Conservation (phyloP, 2,329 filamentous ascomycete species). For the Fusarium floridanum region DNA sequence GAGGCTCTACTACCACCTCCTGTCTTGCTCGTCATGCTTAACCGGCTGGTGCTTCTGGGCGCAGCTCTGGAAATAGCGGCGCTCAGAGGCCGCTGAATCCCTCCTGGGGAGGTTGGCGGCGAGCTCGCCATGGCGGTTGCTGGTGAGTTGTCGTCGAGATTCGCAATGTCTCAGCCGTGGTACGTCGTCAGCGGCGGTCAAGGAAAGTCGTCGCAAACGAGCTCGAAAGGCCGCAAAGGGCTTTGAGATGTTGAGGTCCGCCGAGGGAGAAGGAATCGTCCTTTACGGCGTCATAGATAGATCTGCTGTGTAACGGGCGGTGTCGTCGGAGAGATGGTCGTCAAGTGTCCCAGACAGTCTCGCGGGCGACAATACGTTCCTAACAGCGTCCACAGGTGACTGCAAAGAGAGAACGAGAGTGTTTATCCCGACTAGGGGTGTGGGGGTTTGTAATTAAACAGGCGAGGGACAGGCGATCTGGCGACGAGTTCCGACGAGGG, state of each 20-base stretch:
- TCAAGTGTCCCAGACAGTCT: slow-evolving; percentile 39
- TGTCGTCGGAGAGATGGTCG: slow-evolving; percentile 37
- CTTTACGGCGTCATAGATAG: slow-evolving; percentile 47
- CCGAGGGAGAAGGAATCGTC: slow-evolving; percentile 32
- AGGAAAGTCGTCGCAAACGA: slow-evolving; percentile 21
- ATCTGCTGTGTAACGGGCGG: slow-evolving; percentile 28
- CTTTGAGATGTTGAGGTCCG: slow-evolving; percentile 33
- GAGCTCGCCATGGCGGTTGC: slow-evolving; percentile 71
- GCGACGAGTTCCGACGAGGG: slow-evolving; percentile 36
- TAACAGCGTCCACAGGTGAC: slow-evolving; percentile 31
- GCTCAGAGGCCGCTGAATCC: slow-evolving; percentile 79
- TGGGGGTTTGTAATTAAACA: slow-evolving; percentile 49
- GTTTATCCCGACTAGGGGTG: slow-evolving; percentile 46
- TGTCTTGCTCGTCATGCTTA: slow-evolving; percentile 86
- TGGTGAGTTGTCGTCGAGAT: slow-evolving; percentile 28
- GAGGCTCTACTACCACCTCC: slow-evolving; percentile 84
- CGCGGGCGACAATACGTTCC: slow-evolving; percentile 31
- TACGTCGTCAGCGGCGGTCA: slow-evolving; percentile 20
- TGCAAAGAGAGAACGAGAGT: slow-evolving; percentile 31
- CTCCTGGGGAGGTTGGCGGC: slow-evolving; percentile 75
- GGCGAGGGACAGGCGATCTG: slow-evolving; percentile 38
- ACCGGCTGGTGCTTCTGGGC: slow-evolving; percentile 81
- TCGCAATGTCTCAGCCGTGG: slow-evolving; percentile 33
- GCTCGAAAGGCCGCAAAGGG: slow-evolving; percentile 29
- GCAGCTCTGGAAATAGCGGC: slow-evolving; percentile 82